Conservation (phyloP, 352 stramenopile genomes). For the Aphanomyces cochlioides region DNA sequence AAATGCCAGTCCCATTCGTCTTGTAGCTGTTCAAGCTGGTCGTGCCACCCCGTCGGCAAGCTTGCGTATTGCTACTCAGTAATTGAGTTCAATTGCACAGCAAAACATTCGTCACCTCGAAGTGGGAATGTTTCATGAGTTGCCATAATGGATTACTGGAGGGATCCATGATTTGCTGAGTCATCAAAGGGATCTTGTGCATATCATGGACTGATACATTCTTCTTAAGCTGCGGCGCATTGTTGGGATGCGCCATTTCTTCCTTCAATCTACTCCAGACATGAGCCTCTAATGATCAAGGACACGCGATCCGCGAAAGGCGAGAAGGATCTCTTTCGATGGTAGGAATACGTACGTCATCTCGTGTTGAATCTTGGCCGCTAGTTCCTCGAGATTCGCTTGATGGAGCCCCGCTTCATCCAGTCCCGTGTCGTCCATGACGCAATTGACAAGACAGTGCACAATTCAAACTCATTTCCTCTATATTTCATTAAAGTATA, state of each 20-base stretch:
- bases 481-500: too few relatives aligned
- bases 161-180: slow-evolving; percentile 34
- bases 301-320: not conserved
- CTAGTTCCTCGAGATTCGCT: slow-evolving; percentile 9
- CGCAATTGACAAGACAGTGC: too few relatives aligned
- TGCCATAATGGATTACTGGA: slow-evolving; percentile 45
- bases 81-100: not conserved
- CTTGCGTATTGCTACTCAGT: slow-evolving; percentile 37
- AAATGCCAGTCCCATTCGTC: slow-evolving; percentile 59
- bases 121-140: slow-evolving; percentile 52
- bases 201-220: slow-evolving; percentile 28
- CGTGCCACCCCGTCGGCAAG: slow-evolving; percentile 47
- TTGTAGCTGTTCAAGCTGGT: slow-evolving; percentile 49
- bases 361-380: slow-evolving; percentile 8
- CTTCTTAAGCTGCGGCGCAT: slow-evolving; percentile 22
- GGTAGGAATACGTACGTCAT: not conserved
- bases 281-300: not conserved
- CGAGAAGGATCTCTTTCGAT: not conserved
- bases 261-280: not conserved
- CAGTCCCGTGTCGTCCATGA: not conserved
- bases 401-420: slow-evolving; percentile 7
- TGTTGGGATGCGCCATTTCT: slow-evolving; percentile 10
- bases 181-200: slow-evolving; percentile 37
- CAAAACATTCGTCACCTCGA: slow-evolving; percentile 34
- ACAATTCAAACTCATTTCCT: too few relatives aligned